phyloP scores from a whole-genome alignment of 306 rosid species.

The Cicer pinnatifidum region DNA sequence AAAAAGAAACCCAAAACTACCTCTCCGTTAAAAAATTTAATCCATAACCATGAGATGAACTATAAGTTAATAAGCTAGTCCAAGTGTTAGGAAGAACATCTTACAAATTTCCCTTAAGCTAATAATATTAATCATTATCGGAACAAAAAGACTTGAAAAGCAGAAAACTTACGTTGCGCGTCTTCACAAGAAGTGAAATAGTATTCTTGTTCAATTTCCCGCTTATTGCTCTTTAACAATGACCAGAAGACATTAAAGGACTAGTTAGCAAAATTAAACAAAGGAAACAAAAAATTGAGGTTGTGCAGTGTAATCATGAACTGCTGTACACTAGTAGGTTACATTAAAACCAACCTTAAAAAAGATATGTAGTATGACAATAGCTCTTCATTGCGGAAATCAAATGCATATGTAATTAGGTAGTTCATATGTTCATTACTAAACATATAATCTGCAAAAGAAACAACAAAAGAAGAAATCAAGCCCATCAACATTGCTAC shows the following conservation, averaged over 20 bases:
- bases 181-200: slow-evolving; percentile 87
- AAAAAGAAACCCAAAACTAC: slow-evolving; percentile 37
- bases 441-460: slow-evolving; percentile 78
- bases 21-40: slow-evolving; percentile 21
- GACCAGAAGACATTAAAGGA: slow-evolving; percentile 50
- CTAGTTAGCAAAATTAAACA: slow-evolving; percentile 37
- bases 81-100: slow-evolving; percentile 9
- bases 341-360: slow-evolving; percentile 67
- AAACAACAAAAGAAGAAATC: slow-evolving; percentile 16
- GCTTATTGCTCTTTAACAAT: slow-evolving; percentile 78
- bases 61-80: slow-evolving; percentile 22
- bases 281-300: slow-evolving; percentile 16
- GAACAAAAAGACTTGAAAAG: slow-evolving; percentile 29
- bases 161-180: slow-evolving; percentile 64
- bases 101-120: slow-evolving; percentile 31
- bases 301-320: slow-evolving; percentile 37
- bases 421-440: slow-evolving; percentile 80
- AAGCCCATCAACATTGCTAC: slow-evolving; percentile 13
- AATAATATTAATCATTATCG: slow-evolving; percentile 26
- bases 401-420: slow-evolving; percentile 77
- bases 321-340: slow-evolving; percentile 1
- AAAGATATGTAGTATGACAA: slow-evolving; percentile 85
- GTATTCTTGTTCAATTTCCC: slow-evolving; percentile 88
- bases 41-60: slow-evolving; percentile 18
- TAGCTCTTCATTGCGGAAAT: slow-evolving; percentile 77